Evolutionary conservation across 2,329 filamentous ascomycete genomes (phyloP), one percentile per base, ranked within the genome.

Genomic region (Pyricularia pennisetigena): DNA sequence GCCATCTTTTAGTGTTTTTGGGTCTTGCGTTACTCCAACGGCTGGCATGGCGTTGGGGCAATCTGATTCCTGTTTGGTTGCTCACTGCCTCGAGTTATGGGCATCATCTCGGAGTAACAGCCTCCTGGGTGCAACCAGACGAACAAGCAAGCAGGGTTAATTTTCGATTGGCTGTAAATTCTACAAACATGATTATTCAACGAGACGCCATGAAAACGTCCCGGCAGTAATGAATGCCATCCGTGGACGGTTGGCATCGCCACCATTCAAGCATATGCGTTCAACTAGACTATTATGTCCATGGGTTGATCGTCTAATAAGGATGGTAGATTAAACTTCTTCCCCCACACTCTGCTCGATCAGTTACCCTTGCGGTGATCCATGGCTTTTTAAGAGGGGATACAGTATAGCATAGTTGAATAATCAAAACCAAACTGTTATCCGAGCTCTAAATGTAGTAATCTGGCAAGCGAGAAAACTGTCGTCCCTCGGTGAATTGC

Each of bases 311-410:
- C 74, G 80, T 78, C 80, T 80, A 82, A 78, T 78, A 76, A 73
- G 72, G 76, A 79, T 82, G 80, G 81, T 77, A 82, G 77, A 82
- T 73, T 66, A 71, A 80, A 68, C 28, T 74, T 69, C 70, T 69
- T 76, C 80, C 80, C 79, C 77, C 74, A 76, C 80, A 81, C 81
- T 82, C 80, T 82, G 80, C 80, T 78, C 76, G 77, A 71, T 80
- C 75, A 74, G 70, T 73, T 71, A 65, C 32, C 66, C 68, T 76
- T 74, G 72, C 77, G 72, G 72, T 78, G 79, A 75, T 74, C 75
- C 59, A 62, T 78, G 75, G 80, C 80, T 82, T 82, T 82, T 80
- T 78, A 75, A 72, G 74, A 76, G 76, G 79, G 80, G 80, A 81
- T 68, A 82, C 77, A 82, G 78, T n/a, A 7, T 16, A 23, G 28